phyloP scores from a whole-genome alignment of 257 asterid genomes.

The Gentiana dahurica region DNA sequence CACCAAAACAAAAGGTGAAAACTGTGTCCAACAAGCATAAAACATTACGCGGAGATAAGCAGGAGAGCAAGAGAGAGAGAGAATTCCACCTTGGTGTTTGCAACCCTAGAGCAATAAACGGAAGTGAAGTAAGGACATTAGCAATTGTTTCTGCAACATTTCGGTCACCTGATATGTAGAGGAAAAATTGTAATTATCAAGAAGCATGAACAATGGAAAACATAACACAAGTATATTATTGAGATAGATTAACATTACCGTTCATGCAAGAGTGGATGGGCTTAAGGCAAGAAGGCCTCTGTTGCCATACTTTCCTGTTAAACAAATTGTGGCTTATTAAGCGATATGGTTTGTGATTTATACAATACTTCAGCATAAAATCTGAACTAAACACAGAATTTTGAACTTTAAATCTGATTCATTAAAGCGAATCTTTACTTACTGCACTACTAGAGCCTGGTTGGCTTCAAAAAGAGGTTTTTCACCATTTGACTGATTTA shows the following conservation, averaged over 20 bases:
- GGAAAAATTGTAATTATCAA: slow-evolving; percentile 3
- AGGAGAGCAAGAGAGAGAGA: neutral
- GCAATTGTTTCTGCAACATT: slow-evolving; percentile 50
- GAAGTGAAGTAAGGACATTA: slow-evolving; percentile 85
- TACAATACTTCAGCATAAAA: too few relatives aligned
- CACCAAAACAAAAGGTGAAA: neutral
- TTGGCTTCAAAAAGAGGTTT: neutral
- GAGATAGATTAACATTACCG: slow-evolving; percentile 30
- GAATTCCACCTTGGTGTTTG: slow-evolving; percentile 60
- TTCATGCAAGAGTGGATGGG: slow-evolving; percentile 52
- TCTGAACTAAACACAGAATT: too few relatives aligned
- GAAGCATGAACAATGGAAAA: neutral
- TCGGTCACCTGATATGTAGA: slow-evolving; percentile 43
- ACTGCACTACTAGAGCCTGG: too few relatives aligned
- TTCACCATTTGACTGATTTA: too few relatives aligned
- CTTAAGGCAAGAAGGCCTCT: slow-evolving; percentile 67
- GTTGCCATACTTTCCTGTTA: slow-evolving; percentile 72
- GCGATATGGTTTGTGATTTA: too few relatives aligned
- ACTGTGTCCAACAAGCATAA: neutral
- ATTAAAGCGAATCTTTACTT: too few relatives aligned
- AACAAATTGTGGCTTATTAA: neutral
- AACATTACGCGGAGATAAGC: slow-evolving; percentile 7
- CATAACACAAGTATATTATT: neutral
- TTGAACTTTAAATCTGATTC: too few relatives aligned
- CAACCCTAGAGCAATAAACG: slow-evolving; percentile 75